Evolutionary conservation across 1,284 basidiomycete species (phyloP).

Genomic region (Farysia itapuensis): DNA sequence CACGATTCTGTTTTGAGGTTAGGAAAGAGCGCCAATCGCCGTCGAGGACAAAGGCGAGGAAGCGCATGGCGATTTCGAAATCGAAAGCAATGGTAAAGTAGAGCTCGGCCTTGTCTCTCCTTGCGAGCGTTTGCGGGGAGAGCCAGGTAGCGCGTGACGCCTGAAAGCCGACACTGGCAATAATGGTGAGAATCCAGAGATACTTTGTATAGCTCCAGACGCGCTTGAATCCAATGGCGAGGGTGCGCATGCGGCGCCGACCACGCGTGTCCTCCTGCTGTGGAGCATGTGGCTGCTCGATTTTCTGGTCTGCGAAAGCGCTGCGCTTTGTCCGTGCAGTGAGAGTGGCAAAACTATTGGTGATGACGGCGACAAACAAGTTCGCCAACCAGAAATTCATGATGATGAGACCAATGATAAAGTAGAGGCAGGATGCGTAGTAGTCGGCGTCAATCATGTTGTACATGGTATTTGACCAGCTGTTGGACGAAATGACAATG

Average conservation of each 20-base stretch:
- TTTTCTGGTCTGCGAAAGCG: slow-evolving; percentile 74
- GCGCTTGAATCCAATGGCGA: slow-evolving; percentile 50
- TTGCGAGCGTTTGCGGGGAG: slow-evolving; percentile 7
- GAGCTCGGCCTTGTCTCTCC: slow-evolving; percentile 69
- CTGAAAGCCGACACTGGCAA: slow-evolving; percentile 70
- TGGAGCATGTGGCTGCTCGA: slow-evolving; percentile 4
- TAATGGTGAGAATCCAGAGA: slow-evolving; percentile 66
- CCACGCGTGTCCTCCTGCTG: slow-evolving; percentile 7
- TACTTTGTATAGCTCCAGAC: slow-evolving; percentile 54
- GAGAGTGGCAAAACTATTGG: slow-evolving; percentile 89
- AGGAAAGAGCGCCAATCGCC: slow-evolving; percentile 85
- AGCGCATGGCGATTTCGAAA: slow-evolving; percentile 79
- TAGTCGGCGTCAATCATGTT: slow-evolving; percentile 87
- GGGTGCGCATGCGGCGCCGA: slow-evolving; percentile 21
- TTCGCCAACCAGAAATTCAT: slow-evolving; percentile 70
- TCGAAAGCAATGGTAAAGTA: slow-evolving; percentile 83
- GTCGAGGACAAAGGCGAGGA: slow-evolving; percentile 67
- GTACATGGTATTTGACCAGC: slow-evolving; percentile 75
- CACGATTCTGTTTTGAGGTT: slow-evolving; percentile 68
- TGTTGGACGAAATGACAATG: slow-evolving; percentile 73
- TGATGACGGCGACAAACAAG: slow-evolving; percentile 92
- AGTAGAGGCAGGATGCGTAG: slow-evolving; percentile 83
- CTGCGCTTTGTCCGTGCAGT: slow-evolving; percentile 84
- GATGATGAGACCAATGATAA: slow-evolving; percentile 69
- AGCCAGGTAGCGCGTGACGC: slow-evolving; percentile 69